Evolutionary conservation across 306 rosid genomes (phyloP).

Genomic region (Cucumis melo): DNA sequence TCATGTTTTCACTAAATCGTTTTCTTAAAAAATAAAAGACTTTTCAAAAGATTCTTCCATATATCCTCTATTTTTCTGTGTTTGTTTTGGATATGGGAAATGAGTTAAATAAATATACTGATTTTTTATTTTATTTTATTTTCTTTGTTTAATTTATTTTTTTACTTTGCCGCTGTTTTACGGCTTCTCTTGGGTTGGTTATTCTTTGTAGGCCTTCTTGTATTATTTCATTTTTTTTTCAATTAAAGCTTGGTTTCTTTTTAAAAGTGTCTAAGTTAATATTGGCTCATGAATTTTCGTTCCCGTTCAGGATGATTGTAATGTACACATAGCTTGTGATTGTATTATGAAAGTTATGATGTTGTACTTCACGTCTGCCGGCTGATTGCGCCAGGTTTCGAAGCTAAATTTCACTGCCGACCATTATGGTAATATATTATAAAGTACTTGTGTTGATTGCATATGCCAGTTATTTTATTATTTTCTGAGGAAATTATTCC

Average conservation of each 20-base stretch:
- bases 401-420: background rate
- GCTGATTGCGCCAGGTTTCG: background rate
- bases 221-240: background rate
- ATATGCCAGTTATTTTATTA: background rate
- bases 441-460: background rate
- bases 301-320: background rate
- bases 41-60: too few species aligned
- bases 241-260: background rate
- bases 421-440: constrained; percentile 1
- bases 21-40: too few species aligned
- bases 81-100: too few species aligned
- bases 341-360: background rate
- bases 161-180: background rate
- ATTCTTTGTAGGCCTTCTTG: background rate
- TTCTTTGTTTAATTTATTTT: background rate
- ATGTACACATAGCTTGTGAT: background rate
- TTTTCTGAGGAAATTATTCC: background rate
- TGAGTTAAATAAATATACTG: too few species aligned
- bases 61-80: too few species aligned
- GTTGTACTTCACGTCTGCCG: background rate
- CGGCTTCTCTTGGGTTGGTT: background rate
- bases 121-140: too few species aligned
- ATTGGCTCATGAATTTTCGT: background rate
- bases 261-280: background rate
- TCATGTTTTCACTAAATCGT: too few species aligned